These are phyloP conservation scores for Quercus agrifolia DNA, from an alignment of 306 rosid species.

Conservation along the genomic window DNA sequence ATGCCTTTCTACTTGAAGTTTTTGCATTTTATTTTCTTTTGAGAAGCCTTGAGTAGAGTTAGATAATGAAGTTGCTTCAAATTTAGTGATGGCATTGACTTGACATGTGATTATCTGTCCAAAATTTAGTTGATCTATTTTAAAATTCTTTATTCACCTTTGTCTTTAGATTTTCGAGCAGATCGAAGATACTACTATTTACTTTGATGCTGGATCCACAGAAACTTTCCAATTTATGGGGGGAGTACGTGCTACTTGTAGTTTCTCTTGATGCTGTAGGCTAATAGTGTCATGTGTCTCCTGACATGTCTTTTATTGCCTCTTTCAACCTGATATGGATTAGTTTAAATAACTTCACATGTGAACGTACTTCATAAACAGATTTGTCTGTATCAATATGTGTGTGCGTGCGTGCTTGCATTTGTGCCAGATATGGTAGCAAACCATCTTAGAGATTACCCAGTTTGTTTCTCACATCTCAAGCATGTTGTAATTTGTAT, in stretches of 20 bases:
- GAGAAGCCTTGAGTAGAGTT: too few species aligned
- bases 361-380: background rate
- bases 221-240: constrained; percentile 78
- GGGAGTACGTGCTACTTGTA: constrained; percentile 6
- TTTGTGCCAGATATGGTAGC: background rate
- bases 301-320: background rate
- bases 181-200: constrained; percentile 63
- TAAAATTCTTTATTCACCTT: too few species aligned
- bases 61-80: background rate
- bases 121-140: too few species aligned
- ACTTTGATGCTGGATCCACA: constrained; percentile 76
- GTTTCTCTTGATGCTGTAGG: constrained; percentile 66
- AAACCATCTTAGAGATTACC: background rate
- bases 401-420: too few species aligned
- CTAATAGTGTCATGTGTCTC: background rate
- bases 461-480: background rate
- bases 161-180: background rate
- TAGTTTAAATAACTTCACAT: background rate
- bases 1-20: too few species aligned
- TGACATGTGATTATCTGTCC: too few species aligned
- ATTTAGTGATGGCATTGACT: too few species aligned
- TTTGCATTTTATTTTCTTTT: too few species aligned
- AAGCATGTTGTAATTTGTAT: constrained; percentile 2
- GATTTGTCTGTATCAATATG: background rate
- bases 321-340: background rate